These are phyloP conservation scores for Emydomyces testavorans DNA, from an alignment of 2,329 filamentous ascomycete genomes.

Conservation along the genomic window DNA sequence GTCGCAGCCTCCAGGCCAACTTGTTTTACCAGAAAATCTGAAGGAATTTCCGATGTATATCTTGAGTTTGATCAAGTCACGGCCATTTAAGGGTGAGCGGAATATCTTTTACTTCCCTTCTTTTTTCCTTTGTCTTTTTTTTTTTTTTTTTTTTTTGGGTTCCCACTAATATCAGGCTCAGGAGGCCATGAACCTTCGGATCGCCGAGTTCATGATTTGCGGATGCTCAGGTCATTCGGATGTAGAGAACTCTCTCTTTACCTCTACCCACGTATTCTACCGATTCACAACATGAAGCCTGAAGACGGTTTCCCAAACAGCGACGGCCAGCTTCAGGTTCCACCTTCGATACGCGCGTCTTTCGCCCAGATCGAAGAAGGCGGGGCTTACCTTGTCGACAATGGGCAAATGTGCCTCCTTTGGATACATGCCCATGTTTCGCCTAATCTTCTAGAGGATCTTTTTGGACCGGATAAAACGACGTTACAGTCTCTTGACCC, in stretches of 20 bases:
- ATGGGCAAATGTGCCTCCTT: constrained; percentile 79
- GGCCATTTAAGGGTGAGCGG: constrained; percentile 65
- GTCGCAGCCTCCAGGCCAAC: constrained; percentile 75
- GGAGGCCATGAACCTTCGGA: constrained; percentile 83
- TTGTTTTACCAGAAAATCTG: constrained; percentile 87
- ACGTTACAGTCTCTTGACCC: constrained; percentile 67
- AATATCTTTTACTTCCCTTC: not conserved
- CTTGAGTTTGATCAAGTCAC: constrained; percentile 75
- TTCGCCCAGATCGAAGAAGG: constrained; percentile 85
- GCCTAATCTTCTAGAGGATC: constrained; percentile 76
- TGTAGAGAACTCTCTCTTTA: constrained; percentile 77
- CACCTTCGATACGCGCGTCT: constrained; percentile 65
- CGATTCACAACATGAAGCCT: constrained; percentile 76
- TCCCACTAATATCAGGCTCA: constrained; percentile 17
- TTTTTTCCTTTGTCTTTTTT: not conserved
- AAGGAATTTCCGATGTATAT: constrained; percentile 98
- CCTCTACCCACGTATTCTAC: constrained; percentile 86
- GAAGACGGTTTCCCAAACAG: constrained; percentile 90
- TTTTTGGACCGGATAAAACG: constrained; percentile 68
- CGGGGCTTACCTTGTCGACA: constrained; percentile 88
- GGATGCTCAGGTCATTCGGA: constrained; percentile 80
- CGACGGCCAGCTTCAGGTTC: constrained; percentile 77
- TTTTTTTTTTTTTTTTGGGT: no score
- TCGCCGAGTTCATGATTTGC: constrained; percentile 78
- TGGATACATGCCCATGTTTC: constrained; percentile 92